A percentile compares a stretch with the other conserved stretches of the same genome.
Conservation (phyloP, 2,329 filamentous ascomycete genomes). For the Leptosphaerulina australis region DNA sequence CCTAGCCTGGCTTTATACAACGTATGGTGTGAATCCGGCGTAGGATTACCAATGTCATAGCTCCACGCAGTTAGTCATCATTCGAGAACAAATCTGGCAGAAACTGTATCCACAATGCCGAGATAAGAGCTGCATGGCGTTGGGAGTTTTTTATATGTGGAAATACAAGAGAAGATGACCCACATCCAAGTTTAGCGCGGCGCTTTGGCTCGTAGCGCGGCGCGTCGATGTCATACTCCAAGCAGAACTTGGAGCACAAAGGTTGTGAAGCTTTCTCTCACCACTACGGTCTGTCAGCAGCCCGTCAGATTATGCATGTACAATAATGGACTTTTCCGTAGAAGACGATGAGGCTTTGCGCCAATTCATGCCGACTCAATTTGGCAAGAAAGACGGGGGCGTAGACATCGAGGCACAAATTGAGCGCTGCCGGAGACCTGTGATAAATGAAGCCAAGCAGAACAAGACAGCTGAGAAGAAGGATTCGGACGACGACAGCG, state of each 20-base stretch:
- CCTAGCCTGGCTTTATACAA: too few species aligned
- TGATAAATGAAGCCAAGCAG: slow-evolving; percentile 47
- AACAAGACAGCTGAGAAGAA: slow-evolving; percentile 38
- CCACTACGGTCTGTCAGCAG: not conserved
- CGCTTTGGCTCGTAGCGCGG: slow-evolving; percentile 1
- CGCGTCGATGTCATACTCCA: slow-evolving; percentile 18
- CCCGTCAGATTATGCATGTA: slow-evolving; percentile 5
- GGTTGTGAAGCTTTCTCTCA: not conserved
- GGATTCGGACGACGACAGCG: slow-evolving; percentile 56
- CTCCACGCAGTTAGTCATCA: too few species aligned
- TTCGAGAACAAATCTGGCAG: too few species aligned
- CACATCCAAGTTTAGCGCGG: slow-evolving; percentile 1
- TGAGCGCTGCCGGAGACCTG: slow-evolving; percentile 72
- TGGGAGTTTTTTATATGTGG: too few species aligned
- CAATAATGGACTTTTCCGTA: slow-evolving; percentile 37
- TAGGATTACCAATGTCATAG: too few species aligned
- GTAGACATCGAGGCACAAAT: slow-evolving; percentile 81
- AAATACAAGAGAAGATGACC: too few species aligned
- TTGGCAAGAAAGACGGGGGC: slow-evolving; percentile 79
- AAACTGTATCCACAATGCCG: not conserved
- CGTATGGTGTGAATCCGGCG: too few species aligned
- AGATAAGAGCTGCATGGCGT: not conserved
- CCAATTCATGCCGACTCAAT: slow-evolving; percentile 78
- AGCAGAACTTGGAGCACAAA: not conserved
- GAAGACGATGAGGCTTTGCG: slow-evolving; percentile 71